Evolutionary conservation across 306 rosid genomes (phyloP), one percentile per base, ranked within the genome.

Genomic region (Gleditsia sinensis): DNA sequence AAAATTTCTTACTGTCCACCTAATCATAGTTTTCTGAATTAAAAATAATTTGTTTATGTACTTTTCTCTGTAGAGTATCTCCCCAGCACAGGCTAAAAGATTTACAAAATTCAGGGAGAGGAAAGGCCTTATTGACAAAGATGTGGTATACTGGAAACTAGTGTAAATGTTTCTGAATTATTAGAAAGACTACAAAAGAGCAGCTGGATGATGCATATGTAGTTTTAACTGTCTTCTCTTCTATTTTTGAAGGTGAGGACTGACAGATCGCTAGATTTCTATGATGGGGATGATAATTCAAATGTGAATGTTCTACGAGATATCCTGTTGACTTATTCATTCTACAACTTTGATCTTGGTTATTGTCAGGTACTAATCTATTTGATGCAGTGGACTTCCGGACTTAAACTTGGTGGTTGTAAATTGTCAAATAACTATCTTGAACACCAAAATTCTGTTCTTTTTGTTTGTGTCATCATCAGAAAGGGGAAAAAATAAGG

Each of bases 291-390:
- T 74, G 98, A 95, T 59, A 95, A 92, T 89, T 83, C 89, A 69
- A 88, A 88, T 68, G 96, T 95, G 78, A 86, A 79, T 76, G 67
- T 85, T 70, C 82, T 95, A 45, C 96, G 86, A 49, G 99, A 95
- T 85, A 95, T 95, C 79, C 78, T 95, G 56, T 64, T 95, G 89
- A 90, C 98, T 12, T 95, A 92, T 78, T 92, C 99, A 50, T 95
- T 95, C 90, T 95, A 95, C 93, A 95, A 95, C 86, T 95, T 95
- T 16, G 99, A 95, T 86, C 98, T 95, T 76, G 99, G 99, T 80
- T 95, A 95, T 76, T 95, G 99, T 77, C 99, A 95, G 99, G 99
- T 95, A 88, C 71, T 72, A 10, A 5, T 10, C 67, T 34, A 34
- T 61, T 34, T 21, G n/a, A 20, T 75, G 20, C 55, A 23, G 48